Base-by-base conservation (phyloP, 2,329 filamentous ascomycete species). In the Zelopaecilomyces penicillatus region DNA sequence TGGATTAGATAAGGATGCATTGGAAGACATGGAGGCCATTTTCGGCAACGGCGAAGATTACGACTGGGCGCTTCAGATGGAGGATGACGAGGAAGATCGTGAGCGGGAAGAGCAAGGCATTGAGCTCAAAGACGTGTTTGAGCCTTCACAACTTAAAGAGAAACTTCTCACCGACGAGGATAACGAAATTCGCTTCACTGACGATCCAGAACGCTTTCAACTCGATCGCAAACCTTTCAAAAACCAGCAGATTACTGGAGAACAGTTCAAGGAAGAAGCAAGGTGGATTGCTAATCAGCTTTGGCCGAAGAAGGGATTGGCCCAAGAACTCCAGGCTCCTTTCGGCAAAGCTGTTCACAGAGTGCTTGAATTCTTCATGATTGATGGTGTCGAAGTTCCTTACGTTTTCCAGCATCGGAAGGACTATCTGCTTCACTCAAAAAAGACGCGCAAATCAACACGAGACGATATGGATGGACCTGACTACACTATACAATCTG, bases 321-420 rank as follows among this genome's bases (percentile, higher is more conserved):
- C 79, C 3, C 65, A 73, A 36, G 85, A 90, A 50, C 74, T 96
- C 42, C 80, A 86, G 43, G 78, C 79, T 31, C 87, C 89, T 0
- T 97, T 98, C 64, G 82, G 87, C 57, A 86, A 86, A 56, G 87
- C 91, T 5, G 83, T 98, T 44, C 82, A 83, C 54, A 95, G 95
- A 64, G 90, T 97, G 8, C 75, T 98, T 34, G 87, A 96, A 57
- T 96, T 97, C 61, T 88, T 98, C 65, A 87, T 95, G 41, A 81
- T 91, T 4, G 90, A 97, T 52, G 87, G 95, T 54, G 88, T 91
- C 55, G 93, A 98, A 64, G 89, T 96, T 1, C 91, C 93, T 0
- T 98, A 95, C 63, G 93, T 98, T 54, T 96, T 96, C 65, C 91
- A 96, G 63, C 93, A 98, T 60, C 87, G 93, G 49, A 95, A 96